phyloP scores from a whole-genome alignment of 176 grass and related monocot species.

The Paspalum notatum region DNA sequence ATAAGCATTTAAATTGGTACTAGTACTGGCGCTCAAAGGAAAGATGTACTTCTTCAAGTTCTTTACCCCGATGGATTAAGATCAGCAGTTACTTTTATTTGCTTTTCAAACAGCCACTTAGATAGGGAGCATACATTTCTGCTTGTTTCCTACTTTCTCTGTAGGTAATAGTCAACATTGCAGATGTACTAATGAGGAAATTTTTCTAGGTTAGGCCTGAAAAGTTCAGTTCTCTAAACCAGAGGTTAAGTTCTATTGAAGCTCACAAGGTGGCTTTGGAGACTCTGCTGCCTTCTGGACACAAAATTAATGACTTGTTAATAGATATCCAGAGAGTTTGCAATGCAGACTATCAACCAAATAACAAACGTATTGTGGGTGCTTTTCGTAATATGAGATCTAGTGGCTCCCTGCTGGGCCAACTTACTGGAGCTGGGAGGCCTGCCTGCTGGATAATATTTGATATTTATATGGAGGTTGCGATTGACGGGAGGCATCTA shows the following conservation, averaged over 20 bases:
- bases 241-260: constrained; percentile 77
- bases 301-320: constrained; percentile 56
- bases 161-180: constrained; percentile 25
- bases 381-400: constrained; percentile 56
- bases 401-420: constrained; percentile 44
- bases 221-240: constrained; percentile 73
- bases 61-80: not conserved
- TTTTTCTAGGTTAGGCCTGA: constrained; percentile 84
- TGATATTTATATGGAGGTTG: constrained; percentile 79
- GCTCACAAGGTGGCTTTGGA: constrained; percentile 62
- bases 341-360: constrained; percentile 52
- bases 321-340: constrained; percentile 52
- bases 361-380: constrained; percentile 65
- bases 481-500: constrained; percentile 75
- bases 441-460: constrained; percentile 73
- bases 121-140: constrained; percentile 5
- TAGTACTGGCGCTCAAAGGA: constrained; percentile 11
- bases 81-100: not conserved
- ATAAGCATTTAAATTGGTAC: not conserved
- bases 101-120: not conserved
- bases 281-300: constrained; percentile 44
- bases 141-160: constrained; percentile 25
- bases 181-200: constrained; percentile 45
- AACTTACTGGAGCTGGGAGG: constrained; percentile 64
- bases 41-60: not conserved